Percentiles rank a stretch among this genome's conserved stretches.
phyloP scores from a whole-genome alignment of 805 yeast species.

The Candida easanensis region DNA sequence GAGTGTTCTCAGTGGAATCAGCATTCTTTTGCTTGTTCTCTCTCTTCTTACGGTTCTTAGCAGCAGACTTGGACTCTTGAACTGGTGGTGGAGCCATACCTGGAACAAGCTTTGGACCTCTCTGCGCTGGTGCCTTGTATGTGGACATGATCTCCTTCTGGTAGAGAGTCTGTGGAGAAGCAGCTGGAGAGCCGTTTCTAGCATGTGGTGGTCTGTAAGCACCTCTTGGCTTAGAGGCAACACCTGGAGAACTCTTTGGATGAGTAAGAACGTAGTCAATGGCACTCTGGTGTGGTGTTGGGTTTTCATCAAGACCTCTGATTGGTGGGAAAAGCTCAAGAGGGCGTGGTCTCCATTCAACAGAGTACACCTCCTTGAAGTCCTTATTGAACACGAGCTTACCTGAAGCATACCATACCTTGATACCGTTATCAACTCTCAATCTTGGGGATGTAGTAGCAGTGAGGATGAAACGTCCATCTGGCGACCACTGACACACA shows the following conservation, averaged over 20 bases:
- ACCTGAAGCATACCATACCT: conserved; percentile 91
- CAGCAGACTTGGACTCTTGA: conserved; percentile 60
- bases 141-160: conserved; percentile 49
- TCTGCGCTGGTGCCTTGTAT: conserved; percentile 30
- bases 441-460: conserved; percentile 97
- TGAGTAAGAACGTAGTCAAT: conserved; percentile 44
- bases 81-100: conserved; percentile 49
- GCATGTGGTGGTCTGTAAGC: conserved; percentile 99
- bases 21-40: conserved; percentile 46
- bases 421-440: conserved; percentile 93
- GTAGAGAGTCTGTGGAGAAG: conserved; percentile 46
- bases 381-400: conserved; percentile 74
- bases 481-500: conserved; percentile 98
- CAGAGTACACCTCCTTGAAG: conserved; percentile 75
- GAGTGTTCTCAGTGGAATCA: conserved; percentile 14
- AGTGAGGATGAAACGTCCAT: conserved; percentile 87
- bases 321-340: conserved; percentile 32
- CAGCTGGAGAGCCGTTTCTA: conserved; percentile 41
- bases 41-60: conserved; percentile 75
- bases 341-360: conserved; percentile 74
- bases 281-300: conserved; percentile 71
- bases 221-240: conserved; percentile 63
- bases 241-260: conserved; percentile 31
- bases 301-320: conserved; percentile 47
- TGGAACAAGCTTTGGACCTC: conserved; percentile 46